These are phyloP conservation scores for Aspergillus olivimuriae DNA, from an alignment of 495 filamentous ascomycete genomes.

Conservation along the genomic window DNA sequence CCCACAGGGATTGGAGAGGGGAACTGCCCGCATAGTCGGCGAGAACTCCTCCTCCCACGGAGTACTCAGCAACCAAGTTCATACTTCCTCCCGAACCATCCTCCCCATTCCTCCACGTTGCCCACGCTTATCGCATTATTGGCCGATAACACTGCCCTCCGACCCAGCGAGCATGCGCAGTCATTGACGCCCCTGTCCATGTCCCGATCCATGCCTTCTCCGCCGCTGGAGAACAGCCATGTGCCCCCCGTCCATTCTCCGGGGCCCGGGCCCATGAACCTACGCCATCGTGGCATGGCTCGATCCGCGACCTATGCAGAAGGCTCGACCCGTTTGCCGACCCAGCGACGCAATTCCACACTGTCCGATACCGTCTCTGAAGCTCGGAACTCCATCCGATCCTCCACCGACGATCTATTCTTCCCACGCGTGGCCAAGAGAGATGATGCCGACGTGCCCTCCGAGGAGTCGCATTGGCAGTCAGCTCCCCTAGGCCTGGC, in stretches of 20 bases:
- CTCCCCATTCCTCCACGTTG: too few relatives aligned
- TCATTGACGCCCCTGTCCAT: too few relatives aligned
- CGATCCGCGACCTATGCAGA: constrained; percentile 39
- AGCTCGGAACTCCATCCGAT: constrained; percentile 57
- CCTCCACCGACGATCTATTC: constrained; percentile 66
- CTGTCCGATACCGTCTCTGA: constrained; percentile 69
- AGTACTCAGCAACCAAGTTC: too few relatives aligned
- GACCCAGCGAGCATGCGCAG: too few relatives aligned
- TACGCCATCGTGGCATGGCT: constrained; percentile 36
- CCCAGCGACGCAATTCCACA: constrained; percentile 62
- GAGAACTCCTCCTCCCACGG: too few relatives aligned
- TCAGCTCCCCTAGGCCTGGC: constrained; percentile 74
- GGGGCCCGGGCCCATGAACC: constrained; percentile 10
- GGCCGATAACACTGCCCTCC: too few relatives aligned
- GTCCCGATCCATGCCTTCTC: background rate
- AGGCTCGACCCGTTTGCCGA: constrained; percentile 16
- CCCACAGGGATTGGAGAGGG: too few relatives aligned
- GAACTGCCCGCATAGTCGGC: too few relatives aligned
- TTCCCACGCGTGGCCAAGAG: constrained; percentile 47
- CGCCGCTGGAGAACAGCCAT: background rate
- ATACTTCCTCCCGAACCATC: too few relatives aligned
- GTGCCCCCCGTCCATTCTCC: constrained; percentile 3
- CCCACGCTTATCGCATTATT: too few relatives aligned
- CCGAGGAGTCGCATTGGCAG: constrained; percentile 63
- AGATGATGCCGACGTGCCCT: constrained; percentile 15